Percentiles rank a stretch among this genome's conserved stretches.
phyloP scores from a whole-genome alignment of 2,329 filamentous ascomycete species.

The Coniella vitis region DNA sequence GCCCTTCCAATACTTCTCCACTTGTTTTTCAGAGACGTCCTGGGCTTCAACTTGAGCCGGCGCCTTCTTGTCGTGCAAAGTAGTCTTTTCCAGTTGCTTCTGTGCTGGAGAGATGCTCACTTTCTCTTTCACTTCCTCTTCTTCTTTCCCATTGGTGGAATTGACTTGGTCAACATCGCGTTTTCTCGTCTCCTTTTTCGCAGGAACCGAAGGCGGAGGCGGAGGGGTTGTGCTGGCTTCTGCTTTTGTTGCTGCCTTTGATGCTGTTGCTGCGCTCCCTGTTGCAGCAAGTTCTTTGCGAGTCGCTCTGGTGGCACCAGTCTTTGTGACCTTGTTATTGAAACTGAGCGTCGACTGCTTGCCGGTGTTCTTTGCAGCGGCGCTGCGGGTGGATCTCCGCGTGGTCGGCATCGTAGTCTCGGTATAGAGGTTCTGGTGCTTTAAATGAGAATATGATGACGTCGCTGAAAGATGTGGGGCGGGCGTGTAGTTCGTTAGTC shows the following conservation, averaged over 20 bases:
- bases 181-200: conserved; percentile 17
- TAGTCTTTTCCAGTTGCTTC: conserved; percentile 15
- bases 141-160: conserved; percentile 17
- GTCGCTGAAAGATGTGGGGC: conserved; percentile 9
- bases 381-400: conserved; percentile 38
- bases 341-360: conserved; percentile 54
- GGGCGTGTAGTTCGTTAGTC: background rate
- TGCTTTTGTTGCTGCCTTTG: conserved; percentile 5
- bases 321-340: conserved; percentile 50
- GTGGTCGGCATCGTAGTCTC: conserved; percentile 39
- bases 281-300: conserved; percentile 27
- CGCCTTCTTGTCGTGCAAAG: conserved; percentile 34
- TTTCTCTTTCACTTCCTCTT: conserved; percentile 23
- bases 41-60: conserved; percentile 52
- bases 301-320: conserved; percentile 38
- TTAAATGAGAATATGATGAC: conserved; percentile 13
- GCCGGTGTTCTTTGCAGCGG: conserved; percentile 28
- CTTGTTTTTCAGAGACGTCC: conserved; percentile 58
- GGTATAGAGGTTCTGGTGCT: no score
- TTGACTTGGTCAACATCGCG: no score
- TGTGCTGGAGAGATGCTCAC: conserved; percentile 3
- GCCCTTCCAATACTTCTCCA: conserved; percentile 69
- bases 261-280: background rate
- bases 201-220: conserved; percentile 2
- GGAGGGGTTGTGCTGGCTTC: conserved; percentile 18